Evolutionary conservation across 495 filamentous ascomycete species (phyloP).

Genomic region (Letharia columbiana): DNA sequence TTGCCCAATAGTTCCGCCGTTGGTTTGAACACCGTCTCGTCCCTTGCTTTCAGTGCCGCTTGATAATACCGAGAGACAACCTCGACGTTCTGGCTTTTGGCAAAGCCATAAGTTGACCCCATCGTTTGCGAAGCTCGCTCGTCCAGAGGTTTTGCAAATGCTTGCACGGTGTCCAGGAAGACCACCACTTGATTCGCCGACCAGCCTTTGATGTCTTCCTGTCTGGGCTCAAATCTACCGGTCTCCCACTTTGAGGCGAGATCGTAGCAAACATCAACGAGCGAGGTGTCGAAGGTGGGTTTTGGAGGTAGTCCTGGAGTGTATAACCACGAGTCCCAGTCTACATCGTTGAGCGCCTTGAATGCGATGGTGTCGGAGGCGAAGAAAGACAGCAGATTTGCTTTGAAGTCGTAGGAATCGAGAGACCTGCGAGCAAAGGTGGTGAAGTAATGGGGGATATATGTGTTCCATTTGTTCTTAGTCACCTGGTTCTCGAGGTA

Average conservation of each 20-base stretch:
- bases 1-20: constrained; percentile 65
- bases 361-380: constrained; percentile 53
- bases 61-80: constrained; percentile 68
- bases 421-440: constrained; percentile 71
- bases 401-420: constrained; percentile 87
- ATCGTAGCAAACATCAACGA: constrained; percentile 76
- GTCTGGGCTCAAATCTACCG: constrained; percentile 51
- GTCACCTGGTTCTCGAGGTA: constrained; percentile 77
- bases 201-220: constrained; percentile 61
- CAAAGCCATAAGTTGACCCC: constrained; percentile 61
- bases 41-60: constrained; percentile 67
- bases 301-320: constrained; percentile 78
- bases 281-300: constrained; percentile 79
- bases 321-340: constrained; percentile 88
- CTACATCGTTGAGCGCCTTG: constrained; percentile 57
- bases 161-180: constrained; percentile 70
- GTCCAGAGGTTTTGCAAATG: constrained; percentile 52
- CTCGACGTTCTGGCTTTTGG: constrained; percentile 70
- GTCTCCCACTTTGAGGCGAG: constrained; percentile 72
- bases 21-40: constrained; percentile 54
- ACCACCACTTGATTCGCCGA: constrained; percentile 82
- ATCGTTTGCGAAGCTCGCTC: constrained; percentile 56
- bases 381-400: constrained; percentile 80
- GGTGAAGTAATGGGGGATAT: constrained; percentile 93
- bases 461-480: constrained; percentile 79